Percentiles rank a stretch among this genome's conserved stretches.
Evolutionary conservation across 2,329 filamentous ascomycete genomes (phyloP).

Genomic region (Phyllosticta capitalensis): DNA sequence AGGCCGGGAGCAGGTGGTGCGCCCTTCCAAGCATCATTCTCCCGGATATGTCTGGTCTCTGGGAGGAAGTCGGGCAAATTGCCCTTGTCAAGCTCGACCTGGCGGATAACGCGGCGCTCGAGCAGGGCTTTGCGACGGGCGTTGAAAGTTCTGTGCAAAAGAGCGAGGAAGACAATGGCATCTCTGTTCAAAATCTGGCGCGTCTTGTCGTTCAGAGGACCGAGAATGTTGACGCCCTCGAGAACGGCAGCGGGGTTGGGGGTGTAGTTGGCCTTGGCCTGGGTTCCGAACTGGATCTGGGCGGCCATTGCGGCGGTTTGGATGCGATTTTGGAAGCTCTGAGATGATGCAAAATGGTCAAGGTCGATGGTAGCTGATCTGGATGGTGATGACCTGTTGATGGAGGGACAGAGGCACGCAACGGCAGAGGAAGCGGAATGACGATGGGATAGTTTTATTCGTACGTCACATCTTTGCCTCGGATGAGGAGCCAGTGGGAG

Average conservation of each 20-base stretch:
- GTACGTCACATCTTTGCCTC: slow-evolving; percentile 10
- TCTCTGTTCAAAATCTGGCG: slow-evolving; percentile 88
- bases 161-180: slow-evolving; percentile 82
- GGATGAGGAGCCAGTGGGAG: slow-evolving; percentile 1
- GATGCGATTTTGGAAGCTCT: not conserved
- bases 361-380: not conserved
- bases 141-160: slow-evolving; percentile 94
- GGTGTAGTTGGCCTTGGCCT: slow-evolving; percentile 44
- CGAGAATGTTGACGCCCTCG: slow-evolving; percentile 79
- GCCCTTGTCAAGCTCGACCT: slow-evolving; percentile 88
- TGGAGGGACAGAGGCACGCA: not conserved
- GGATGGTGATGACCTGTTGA: not conserved
- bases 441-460: not conserved
- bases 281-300: slow-evolving; percentile 9
- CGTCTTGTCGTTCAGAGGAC: slow-evolving; percentile 65
- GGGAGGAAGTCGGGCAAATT: slow-evolving; percentile 86
- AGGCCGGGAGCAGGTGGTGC: slow-evolving; percentile 85
- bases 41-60: slow-evolving; percentile 90
- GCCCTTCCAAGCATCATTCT: slow-evolving; percentile 88
- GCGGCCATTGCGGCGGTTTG: slow-evolving; percentile 5
- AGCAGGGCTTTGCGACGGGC: slow-evolving; percentile 77
- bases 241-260: slow-evolving; percentile 62
- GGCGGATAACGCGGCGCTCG: slow-evolving; percentile 74
- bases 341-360: not conserved
- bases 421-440: slow-evolving; percentile 3